Evolutionary conservation across 1,284 basidiomycete species (phyloP).

Genomic region (Ustilago bromivora): DNA sequence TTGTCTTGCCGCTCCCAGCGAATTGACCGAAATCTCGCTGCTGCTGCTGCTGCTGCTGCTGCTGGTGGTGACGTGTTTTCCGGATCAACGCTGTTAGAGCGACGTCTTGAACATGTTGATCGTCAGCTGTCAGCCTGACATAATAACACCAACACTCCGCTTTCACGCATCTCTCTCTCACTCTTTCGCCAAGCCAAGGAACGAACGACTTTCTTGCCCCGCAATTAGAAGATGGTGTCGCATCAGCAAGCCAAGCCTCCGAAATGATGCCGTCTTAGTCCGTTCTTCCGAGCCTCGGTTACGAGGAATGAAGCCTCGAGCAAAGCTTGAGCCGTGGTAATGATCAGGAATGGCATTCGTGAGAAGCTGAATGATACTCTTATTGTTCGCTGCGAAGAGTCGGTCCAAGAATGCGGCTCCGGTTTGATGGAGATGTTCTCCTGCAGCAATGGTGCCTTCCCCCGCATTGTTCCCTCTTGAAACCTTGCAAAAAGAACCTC

Average conservation of each 20-base stretch:
- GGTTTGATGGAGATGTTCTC: background rate
- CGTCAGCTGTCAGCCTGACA: conserved; percentile 19
- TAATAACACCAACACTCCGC: conserved; percentile 1
- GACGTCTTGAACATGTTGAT: background rate
- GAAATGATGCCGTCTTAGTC: background rate
- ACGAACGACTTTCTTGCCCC: background rate
- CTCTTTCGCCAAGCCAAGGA: background rate
- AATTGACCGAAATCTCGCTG: conserved; percentile 3
- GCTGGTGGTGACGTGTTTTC: conserved; percentile 26
- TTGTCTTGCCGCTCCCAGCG: background rate
- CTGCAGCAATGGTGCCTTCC: background rate
- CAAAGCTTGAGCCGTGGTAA: too few species aligned
- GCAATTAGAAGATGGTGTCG: background rate
- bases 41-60: conserved; percentile 14
- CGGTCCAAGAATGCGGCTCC: background rate
- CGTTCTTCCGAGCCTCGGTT: background rate
- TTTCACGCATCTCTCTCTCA: conserved; percentile 17
- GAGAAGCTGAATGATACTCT: too few species aligned
- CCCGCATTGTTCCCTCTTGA: background rate
- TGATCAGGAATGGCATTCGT: too few species aligned
- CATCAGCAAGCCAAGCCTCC: background rate
- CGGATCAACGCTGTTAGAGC: background rate
- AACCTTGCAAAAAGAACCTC: background rate
- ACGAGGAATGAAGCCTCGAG: too few species aligned
- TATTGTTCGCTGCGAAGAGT: background rate